Evolutionary conservation across 257 asterid species (phyloP).

Genomic region (Solanum habrochaites): DNA sequence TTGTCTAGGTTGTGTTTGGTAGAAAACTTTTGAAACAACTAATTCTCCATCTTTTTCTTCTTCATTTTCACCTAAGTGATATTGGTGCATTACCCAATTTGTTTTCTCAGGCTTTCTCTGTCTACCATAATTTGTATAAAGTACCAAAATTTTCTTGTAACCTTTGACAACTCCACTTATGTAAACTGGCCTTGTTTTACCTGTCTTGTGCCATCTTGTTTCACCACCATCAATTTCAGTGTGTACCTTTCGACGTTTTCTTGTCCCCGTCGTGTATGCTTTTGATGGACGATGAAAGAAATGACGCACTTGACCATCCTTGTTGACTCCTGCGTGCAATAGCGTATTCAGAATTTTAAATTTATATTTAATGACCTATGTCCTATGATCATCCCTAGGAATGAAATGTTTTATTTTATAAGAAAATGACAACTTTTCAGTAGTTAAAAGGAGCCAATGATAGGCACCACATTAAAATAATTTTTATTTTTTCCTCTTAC

Average conservation of each 20-base stretch:
- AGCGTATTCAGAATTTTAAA: background rate
- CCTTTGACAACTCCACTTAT: slow-evolving; percentile 35
- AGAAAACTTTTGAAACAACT: slow-evolving; percentile 87
- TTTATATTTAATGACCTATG: fast-evolving
- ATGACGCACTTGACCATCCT: slow-evolving; percentile 86
- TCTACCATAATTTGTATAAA: slow-evolving; percentile 83
- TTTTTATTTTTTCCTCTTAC: background rate
- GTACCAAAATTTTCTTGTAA: slow-evolving; percentile 76
- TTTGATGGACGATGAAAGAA: slow-evolving; percentile 91
- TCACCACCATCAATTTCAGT: slow-evolving; percentile 67
- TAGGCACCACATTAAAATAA: background rate
- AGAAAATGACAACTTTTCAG: background rate
- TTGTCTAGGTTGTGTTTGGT: slow-evolving; percentile 90
- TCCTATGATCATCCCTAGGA: background rate
- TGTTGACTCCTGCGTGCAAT: slow-evolving; percentile 47
- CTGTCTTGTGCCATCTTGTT: slow-evolving; percentile 94
- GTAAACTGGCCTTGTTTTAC: slow-evolving; percentile 63
- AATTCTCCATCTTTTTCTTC: slow-evolving; percentile 88
- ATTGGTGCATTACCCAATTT: slow-evolving; percentile 94
- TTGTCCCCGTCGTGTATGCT: slow-evolving; percentile 89
- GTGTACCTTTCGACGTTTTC: slow-evolving; percentile 81
- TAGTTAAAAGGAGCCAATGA: background rate
- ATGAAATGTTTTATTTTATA: background rate
- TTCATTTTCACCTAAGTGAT: slow-evolving; percentile 70
- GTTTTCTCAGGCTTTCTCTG: slow-evolving; percentile 86